Evolutionary conservation across 345 rosid species (phyloP), one percentile per base, ranked within the genome.

Genomic region (Aquilaria yunnanensis): DNA sequence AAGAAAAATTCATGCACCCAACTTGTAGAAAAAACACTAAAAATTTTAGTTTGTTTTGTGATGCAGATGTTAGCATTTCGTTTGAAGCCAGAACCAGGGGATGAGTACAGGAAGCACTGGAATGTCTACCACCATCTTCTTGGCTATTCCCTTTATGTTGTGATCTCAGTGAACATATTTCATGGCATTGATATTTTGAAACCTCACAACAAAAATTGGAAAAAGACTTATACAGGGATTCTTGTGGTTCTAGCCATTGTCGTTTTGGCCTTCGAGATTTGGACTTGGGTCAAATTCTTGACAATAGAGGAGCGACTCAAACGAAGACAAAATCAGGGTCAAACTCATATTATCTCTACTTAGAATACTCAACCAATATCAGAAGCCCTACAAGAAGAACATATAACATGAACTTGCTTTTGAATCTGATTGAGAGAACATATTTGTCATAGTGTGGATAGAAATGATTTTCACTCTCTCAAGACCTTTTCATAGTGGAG

Each of bases 101-200:
- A 81, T 2, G 75, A 75, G 32, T 77, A 75, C 43, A 72, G 81
- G 13, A 79, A 74, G 65, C 74, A 74, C 56, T 84, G 90, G 90
- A 73, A 79, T 64, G 70, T 84, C 53, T 84, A 84, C 61, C 90
- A 84, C 56, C 84, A 80, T 72, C 70, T 74, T 52, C 61, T 77
- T 32, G 90, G 90, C 7, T 84, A 75, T 54, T 53, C 72, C 14
- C 37, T 84, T 69, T 65, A 77, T 12, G 74, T 60, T 6, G 70
- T 78, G 57, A 76, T 81, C 58, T 57, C 74, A 9, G 57, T 75
- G 9, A 78, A 84, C 67, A 81, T 81, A 23, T 80, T 79, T 34
- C 56, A 62, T 5, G 86, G 90, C 13, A 81, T 78, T 43, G 54
- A 23, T 32, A 76, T 84, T 1, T 52, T 84, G 32, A 72, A 64